Evolutionary conservation across 495 filamentous ascomycete genomes (phyloP), one percentile per base, ranked within the genome.

Genomic region (Penicillium antarcticum): DNA sequence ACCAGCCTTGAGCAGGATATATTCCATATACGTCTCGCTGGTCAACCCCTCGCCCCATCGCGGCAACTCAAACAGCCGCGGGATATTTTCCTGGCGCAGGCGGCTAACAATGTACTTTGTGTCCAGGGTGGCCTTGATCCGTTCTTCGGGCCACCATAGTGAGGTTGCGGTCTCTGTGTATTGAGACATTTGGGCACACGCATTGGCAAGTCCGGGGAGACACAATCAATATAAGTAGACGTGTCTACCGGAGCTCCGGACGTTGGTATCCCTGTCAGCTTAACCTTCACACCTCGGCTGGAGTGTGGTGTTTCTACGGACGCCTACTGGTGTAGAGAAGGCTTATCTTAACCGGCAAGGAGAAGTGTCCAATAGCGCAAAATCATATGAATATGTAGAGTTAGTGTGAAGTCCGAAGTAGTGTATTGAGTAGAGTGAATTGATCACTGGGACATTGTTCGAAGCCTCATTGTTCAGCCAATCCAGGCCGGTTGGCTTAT

Each of bases 11-110:
- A 86, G 72, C 43, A 95, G 74, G 51, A 97, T 95, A 88, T 89
- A 95, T 57, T 96, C 92, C 68, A 89, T 84, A 61, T 96, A 97
- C 1, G 90, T 95, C 55, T 89, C 86, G 59, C 90, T 88, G 1
- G 91, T 96, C 55, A 97, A 67, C 11, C 86, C 88, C 61, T 92
- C 90, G n/a, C 90, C 91, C 70, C 94, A 96, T 14, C 79, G 79
- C 32, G 92, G 70, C 0, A 84, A 83, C 39, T 78, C 74, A 60
- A 94, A 84, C 13, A 97, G 74, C 21, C 78, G 77, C 26, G 79
- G 68, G 50, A 85, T 77, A 63, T 86, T 81, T 12, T 84, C 77
- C 11, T 82, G 79, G n/a, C 79, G 73, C 16, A 90, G 75, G 46
- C 86, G 83, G 33, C 77, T 79, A 51, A 82, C 73, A 51, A 95